These are phyloP conservation scores for Populus tomentosa DNA, from an alignment of 441 rosid species.

Conservation along the genomic window DNA sequence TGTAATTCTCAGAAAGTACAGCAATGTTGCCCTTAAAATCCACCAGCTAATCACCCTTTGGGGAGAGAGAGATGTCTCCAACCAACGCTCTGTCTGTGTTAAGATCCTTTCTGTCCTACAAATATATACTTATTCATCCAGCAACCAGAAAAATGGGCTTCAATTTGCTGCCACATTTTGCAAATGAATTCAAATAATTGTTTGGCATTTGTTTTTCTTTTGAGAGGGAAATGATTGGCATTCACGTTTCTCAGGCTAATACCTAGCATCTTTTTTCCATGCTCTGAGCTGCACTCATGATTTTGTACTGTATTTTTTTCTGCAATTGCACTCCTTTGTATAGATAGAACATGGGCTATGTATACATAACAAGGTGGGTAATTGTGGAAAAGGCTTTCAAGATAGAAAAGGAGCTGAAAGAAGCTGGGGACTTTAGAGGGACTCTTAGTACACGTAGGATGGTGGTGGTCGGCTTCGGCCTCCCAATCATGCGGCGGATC, in stretches of 20 bases:
- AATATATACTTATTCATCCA: not conserved
- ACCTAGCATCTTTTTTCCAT: not conserved
- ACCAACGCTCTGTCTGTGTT: too few species aligned
- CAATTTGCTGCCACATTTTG: not conserved
- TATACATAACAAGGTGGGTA: not conserved
- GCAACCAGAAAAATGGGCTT: not conserved
- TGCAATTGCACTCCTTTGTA: not conserved
- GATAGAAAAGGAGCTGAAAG: not conserved
- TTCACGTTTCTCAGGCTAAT: not conserved
- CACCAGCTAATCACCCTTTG: too few species aligned
- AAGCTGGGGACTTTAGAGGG: not conserved
- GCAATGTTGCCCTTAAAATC: too few species aligned
- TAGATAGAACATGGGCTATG: not conserved
- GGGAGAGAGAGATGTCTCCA: too few species aligned
- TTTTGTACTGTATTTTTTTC: not conserved
- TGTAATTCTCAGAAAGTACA: too few species aligned
- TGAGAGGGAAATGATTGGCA: not conserved
- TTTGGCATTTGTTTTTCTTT: not conserved
- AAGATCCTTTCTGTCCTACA: too few species aligned
- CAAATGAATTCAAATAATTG: not conserved
- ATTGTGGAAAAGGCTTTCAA: not conserved
- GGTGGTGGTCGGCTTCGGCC: slow-evolving; percentile 83
- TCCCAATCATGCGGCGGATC: slow-evolving; percentile 74
- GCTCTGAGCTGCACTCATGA: not conserved
- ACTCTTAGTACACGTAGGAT: slow-evolving; percentile 64